These are phyloP conservation scores for Zymoseptoria crescenta DNA, from an alignment of 2,329 filamentous ascomycete genomes.

Conservation along the genomic window DNA sequence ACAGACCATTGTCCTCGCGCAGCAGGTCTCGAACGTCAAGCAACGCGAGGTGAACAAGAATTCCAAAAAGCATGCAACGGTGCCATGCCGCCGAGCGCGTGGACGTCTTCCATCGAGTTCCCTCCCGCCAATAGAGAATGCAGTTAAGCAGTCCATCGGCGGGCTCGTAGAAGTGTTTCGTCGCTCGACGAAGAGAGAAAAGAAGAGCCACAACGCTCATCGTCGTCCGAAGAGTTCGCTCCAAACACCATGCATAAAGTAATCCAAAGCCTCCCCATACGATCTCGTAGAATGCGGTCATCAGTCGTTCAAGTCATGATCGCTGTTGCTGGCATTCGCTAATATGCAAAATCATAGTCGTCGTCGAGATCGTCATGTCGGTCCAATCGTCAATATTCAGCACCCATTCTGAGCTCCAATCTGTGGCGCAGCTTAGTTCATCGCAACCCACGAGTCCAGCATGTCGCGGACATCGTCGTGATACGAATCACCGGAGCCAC, in stretches of 20 bases:
- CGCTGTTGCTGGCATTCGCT: not conserved
- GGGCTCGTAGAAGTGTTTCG: not conserved
- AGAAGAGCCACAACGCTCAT: conserved; percentile 2
- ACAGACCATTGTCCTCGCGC: not conserved
- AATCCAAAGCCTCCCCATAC: conserved; percentile 1
- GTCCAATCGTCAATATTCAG: not conserved
- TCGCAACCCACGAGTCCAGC: conserved; percentile 18
- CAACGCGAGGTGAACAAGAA: not conserved
- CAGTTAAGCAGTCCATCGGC: conserved; percentile 3
- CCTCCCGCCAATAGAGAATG: not conserved
- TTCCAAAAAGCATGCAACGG: not conserved
- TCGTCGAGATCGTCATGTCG: not conserved
- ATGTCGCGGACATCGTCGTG: conserved; percentile 19
- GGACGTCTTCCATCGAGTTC: not conserved
- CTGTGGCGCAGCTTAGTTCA: conserved; percentile 4
- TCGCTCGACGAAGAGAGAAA: not conserved
- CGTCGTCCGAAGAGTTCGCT: conserved; percentile 1
- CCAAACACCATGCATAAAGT: not conserved
- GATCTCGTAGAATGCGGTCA: not conserved
- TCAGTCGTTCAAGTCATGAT: not conserved
- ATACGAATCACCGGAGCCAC: conserved; percentile 7
- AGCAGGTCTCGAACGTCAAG: not conserved
- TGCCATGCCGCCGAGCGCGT: not conserved
- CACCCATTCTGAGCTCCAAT: not conserved
- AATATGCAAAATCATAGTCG: not conserved